Evolutionary conservation across 768 basidiomycete genomes (phyloP).

Genomic region (Podaxis pistillaris): DNA sequence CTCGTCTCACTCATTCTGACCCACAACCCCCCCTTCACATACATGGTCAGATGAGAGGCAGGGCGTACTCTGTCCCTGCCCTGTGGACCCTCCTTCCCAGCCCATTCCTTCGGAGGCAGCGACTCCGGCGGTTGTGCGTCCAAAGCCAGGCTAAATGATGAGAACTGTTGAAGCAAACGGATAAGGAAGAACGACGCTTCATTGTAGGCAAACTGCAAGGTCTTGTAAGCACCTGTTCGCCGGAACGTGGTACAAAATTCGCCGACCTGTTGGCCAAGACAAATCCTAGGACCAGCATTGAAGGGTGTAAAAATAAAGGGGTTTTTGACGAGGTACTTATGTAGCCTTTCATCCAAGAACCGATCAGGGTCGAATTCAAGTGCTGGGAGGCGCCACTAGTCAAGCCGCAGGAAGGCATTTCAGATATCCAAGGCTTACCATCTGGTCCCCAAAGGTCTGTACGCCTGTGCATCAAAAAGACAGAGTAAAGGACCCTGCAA

Average conservation of each 20-base stretch:
- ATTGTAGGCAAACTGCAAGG: constrained; percentile 49
- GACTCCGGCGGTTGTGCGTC: constrained; percentile 34
- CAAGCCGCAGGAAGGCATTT: not conserved
- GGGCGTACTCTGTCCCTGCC: constrained; percentile 39
- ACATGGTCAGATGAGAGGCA: constrained; percentile 40
- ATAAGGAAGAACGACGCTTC: constrained; percentile 54
- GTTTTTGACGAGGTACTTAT: constrained; percentile 52
- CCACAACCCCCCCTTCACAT: constrained; percentile 45
- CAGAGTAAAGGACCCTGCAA: constrained; percentile 24
- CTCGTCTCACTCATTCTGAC: constrained; percentile 28
- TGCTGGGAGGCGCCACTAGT: constrained; percentile 25
- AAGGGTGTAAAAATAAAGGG: constrained; percentile 72
- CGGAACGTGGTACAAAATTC: not conserved
- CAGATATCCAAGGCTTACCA: constrained; percentile 31
- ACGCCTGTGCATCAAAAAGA: constrained; percentile 40
- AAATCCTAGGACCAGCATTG: constrained; percentile 66
- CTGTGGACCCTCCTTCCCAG: constrained; percentile 26
- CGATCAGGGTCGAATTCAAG: constrained; percentile 63
- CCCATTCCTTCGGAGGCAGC: constrained; percentile 27
- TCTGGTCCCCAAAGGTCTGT: constrained; percentile 60
- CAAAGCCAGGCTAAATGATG: constrained; percentile 35
- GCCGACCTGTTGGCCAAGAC: constrained; percentile 42
- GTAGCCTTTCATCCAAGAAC: constrained; percentile 57
- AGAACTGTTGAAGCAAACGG: constrained; percentile 49
- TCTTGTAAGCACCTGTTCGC: constrained; percentile 6